Evolutionary conservation across 2,329 filamentous ascomycete genomes (phyloP).

Genomic region (Pseudogymnoascus sp.): DNA sequence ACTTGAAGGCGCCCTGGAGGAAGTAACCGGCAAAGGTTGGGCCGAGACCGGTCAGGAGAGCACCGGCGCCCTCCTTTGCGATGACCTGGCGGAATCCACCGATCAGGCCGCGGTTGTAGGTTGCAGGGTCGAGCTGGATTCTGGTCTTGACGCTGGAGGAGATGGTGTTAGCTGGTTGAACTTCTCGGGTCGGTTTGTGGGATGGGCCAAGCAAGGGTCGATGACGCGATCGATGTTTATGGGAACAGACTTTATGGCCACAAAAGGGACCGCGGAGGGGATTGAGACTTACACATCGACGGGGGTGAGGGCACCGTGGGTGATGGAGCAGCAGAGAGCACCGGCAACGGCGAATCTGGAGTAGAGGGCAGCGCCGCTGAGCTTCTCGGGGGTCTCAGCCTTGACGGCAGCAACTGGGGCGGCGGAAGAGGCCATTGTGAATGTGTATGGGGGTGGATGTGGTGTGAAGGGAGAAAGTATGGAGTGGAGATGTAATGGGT

Average conservation of each 20-base stretch:
- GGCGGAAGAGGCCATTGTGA: background rate
- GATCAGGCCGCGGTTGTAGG: constrained; percentile 82
- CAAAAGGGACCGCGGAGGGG: background rate
- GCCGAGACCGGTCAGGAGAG: constrained; percentile 76
- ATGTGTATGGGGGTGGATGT: background rate
- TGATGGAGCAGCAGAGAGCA: constrained; percentile 96
- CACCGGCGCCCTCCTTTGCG: constrained; percentile 73
- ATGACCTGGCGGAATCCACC: constrained; percentile 83
- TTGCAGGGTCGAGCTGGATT: constrained; percentile 84
- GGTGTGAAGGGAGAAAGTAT: background rate
- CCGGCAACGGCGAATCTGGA: constrained; percentile 94
- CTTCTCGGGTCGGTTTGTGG: constrained; percentile 11
- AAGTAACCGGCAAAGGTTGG: constrained; percentile 87
- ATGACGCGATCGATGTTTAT: background rate
- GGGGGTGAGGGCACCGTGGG: constrained; percentile 92
- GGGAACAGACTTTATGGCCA: background rate
- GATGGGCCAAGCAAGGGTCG: background rate
- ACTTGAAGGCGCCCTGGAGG: constrained; percentile 89
- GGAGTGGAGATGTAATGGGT: background rate
- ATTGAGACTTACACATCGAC: constrained; percentile 88
- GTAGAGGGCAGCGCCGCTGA: constrained; percentile 68
- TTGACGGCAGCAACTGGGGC: background rate
- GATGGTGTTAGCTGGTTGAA: constrained; percentile 18
- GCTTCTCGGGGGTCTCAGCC: constrained; percentile 35
- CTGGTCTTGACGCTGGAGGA: constrained; percentile 77